Evolutionary conservation across 129 eudicot species (phyloP), one percentile per base, ranked within the genome.

Genomic region (Tagetes patula): DNA sequence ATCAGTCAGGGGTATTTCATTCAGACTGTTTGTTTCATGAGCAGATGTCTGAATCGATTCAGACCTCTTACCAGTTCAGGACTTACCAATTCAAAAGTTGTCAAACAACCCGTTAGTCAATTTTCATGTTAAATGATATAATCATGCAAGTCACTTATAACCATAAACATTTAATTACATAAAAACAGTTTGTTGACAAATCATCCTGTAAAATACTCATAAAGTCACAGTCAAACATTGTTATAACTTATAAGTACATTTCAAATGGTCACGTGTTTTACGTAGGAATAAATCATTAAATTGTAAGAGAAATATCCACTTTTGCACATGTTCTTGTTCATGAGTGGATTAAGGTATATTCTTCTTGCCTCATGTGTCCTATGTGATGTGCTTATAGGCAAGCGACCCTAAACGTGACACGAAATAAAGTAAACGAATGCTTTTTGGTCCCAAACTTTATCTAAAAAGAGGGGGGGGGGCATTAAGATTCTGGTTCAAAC

Each of bases 281-380:
- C 34, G 41, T 62, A 11, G 34, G 38, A 74, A 74, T 2, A 74
- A 47, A 72, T 30, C 59, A n/a, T 42, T 20, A 20, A 20, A 20
- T 20, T 20, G 27, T 9, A 10, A 11, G 55, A 45, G 50, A 47
- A 49, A 59, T 48, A 62, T 37, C 49, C 31, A 43, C 43, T 45
- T 36, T 73, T 60, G 49, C 41, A 10, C 53, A 13, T 73, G 45
- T 61, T 73, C 27, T 48, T 73, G 70, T 62, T 46, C 70, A 61
- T 72, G 38, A 43, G 63, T 61, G 70, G 61, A 46, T 62, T 34
- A 10, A 72, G 59, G n/a, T 73, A 61, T 61, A 46, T 73, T 73
- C 60, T 47, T 34, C 36, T 43, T 72, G 61, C 38, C 20, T 73
- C 8, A 1, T 59, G 32, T 43, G 45, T 59, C 58, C 49, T 47